phyloP scores from a whole-genome alignment of 306 rosid species.

The Rubus parviflorus region DNA sequence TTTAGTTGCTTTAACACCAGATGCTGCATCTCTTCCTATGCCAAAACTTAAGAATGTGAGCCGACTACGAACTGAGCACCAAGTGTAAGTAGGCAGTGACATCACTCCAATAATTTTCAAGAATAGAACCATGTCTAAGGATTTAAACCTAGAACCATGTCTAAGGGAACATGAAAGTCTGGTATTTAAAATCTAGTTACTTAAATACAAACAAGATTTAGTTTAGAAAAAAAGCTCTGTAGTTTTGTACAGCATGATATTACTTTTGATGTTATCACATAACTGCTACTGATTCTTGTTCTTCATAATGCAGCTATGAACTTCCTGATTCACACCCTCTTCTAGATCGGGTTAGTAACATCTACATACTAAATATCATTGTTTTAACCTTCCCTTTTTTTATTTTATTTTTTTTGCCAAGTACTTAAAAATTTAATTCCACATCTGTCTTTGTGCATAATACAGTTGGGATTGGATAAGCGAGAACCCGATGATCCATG shows the following conservation, averaged over 20 bases:
- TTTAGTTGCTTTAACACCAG: conserved; percentile 70
- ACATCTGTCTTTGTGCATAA: conserved; percentile 20
- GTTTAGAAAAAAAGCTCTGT: not conserved
- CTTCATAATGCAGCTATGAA: conserved; percentile 75
- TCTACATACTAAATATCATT: conserved; percentile 13
- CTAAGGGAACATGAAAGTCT: not conserved
- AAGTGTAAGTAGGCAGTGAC: conserved; percentile 68
- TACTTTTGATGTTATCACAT: not conserved
- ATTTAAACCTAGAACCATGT: not conserved
- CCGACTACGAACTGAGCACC: conserved; percentile 91
- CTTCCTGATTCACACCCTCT: conserved; percentile 97
- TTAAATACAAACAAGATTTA: not conserved
- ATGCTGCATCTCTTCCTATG: conserved; percentile 77
- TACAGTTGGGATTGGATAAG: conserved; percentile 61
- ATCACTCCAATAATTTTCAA: conserved; percentile 28
- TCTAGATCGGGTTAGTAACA: conserved; percentile 69
- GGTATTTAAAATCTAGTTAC: not conserved
- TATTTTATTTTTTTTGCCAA: not conserved
- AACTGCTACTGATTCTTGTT: conserved; percentile 34
- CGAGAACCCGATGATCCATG: conserved; percentile 97
- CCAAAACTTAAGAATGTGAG: conserved; percentile 88
- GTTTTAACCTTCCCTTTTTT: not conserved
- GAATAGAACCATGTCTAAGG: not conserved
- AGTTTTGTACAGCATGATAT: not conserved
- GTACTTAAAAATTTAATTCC: conserved; percentile 19